Percentiles rank a stretch among this genome's conserved stretches.
These are phyloP conservation scores for Thinopyrum elongatum DNA, from an alignment of 176 grass and related monocot genomes.

Conservation along the genomic window DNA sequence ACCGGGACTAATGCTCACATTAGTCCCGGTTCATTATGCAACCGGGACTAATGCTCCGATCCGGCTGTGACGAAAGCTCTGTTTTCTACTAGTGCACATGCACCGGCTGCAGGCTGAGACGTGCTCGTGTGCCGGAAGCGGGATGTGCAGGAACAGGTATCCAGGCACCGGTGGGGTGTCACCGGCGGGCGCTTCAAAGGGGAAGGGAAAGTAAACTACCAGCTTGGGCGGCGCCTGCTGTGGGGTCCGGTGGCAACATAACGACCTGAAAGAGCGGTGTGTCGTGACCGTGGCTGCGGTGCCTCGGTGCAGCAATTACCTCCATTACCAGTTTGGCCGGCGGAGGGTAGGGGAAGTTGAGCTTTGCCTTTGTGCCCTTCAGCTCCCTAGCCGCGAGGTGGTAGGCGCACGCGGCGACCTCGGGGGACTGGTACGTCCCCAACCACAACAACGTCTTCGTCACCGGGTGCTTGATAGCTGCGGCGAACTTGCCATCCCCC, in stretches of 20 bases:
- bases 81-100: too few relatives aligned
- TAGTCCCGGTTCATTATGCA: too few relatives aligned
- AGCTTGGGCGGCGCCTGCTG: not conserved
- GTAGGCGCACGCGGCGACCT: conserved; percentile 35
- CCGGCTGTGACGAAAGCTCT: too few relatives aligned
- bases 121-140: not conserved
- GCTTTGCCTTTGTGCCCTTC: not conserved
- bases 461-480: conserved; percentile 42
- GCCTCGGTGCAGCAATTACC: not conserved
- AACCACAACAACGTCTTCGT: conserved; percentile 17
- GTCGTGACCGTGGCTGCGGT: not conserved
- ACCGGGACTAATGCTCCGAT: too few relatives aligned
- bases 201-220: not conserved
- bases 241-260: not conserved
- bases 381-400: not conserved
- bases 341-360: not conserved
- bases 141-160: not conserved
- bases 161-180: too few relatives aligned
- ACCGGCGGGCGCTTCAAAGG: not conserved
- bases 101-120: too few relatives aligned
- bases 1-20: too few relatives aligned
- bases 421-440: conserved; percentile 43
- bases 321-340: not conserved
- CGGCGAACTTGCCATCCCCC: conserved; percentile 15
- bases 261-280: not conserved